A percentile compares a stretch with the other conserved stretches of the same genome.
These are phyloP conservation scores for Irpex lacteus DNA, from an alignment of 1,284 basidiomycete genomes.

Conservation along the genomic window DNA sequence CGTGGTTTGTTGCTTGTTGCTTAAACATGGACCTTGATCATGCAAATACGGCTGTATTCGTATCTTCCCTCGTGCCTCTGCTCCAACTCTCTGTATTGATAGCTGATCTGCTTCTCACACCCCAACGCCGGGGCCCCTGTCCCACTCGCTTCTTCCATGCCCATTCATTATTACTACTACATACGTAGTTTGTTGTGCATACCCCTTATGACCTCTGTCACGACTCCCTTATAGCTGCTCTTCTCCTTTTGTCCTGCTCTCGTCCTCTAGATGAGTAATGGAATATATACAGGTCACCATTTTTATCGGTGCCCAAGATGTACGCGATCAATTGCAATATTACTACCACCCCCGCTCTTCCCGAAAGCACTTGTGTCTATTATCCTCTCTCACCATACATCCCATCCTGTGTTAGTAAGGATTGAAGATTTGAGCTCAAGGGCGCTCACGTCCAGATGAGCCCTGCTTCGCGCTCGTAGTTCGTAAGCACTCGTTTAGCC, in stretches of 20 bases:
- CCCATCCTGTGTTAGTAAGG: too few relatives aligned
- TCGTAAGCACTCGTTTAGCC: too few relatives aligned
- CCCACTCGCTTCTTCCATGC: background rate
- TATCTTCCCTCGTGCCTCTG: slow-evolving; percentile 8
- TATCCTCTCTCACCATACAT: too few relatives aligned
- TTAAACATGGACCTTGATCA: slow-evolving; percentile 5
- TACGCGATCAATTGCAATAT: too few relatives aligned
- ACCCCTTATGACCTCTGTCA: slow-evolving; percentile 9
- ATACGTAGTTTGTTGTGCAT: slow-evolving; percentile 22
- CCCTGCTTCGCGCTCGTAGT: too few relatives aligned
- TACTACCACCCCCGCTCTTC: background rate
- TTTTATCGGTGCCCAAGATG: slow-evolving; percentile 12
- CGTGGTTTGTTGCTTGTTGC: background rate
- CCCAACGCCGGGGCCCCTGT: background rate
- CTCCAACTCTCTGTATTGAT: slow-evolving; percentile 18
- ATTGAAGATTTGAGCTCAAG: too few relatives aligned
- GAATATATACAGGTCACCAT: background rate
- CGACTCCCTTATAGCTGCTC: slow-evolving; percentile 5
- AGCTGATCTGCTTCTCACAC: slow-evolving; percentile 5
- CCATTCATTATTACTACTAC: slow-evolving; percentile 18
- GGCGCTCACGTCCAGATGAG: too few relatives aligned
- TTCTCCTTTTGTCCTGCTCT: slow-evolving; percentile 4
- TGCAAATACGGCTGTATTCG: slow-evolving; percentile 6
- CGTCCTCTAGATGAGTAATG: slow-evolving; percentile 11
- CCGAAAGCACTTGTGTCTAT: background rate